Evolutionary conservation across 176 grass and related monocot genomes (phyloP).

Genomic region (Ananas comosus): DNA sequence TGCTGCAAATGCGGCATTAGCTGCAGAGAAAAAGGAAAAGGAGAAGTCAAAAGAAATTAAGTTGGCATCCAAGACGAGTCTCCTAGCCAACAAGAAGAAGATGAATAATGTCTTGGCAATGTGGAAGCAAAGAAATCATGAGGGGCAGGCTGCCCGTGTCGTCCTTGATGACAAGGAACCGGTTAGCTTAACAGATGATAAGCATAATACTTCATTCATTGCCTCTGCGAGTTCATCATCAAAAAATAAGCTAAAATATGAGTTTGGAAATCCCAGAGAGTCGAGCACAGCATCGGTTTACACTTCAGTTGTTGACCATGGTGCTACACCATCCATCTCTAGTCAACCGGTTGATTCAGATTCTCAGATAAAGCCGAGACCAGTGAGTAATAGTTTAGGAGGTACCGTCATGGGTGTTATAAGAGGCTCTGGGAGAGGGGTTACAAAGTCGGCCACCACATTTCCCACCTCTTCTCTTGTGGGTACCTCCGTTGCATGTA

Average conservation of each 20-base stretch:
- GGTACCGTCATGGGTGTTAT: conserved; percentile 74
- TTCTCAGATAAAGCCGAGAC: conserved; percentile 54
- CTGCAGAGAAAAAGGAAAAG: conserved; percentile 96
- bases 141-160: conserved; percentile 49
- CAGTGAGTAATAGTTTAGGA: conserved; percentile 50
- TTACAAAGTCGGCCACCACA: conserved; percentile 51
- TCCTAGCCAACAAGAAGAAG: conserved; percentile 96
- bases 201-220: conserved; percentile 28
- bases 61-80: conserved; percentile 67
- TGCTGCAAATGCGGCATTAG: conserved; percentile 78
- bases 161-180: conserved; percentile 56
- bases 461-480: conserved; percentile 35
- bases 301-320: conserved; percentile 39
- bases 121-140: conserved; percentile 99
- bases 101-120: conserved; percentile 97
- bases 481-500: conserved; percentile 16
- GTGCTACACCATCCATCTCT: conserved; percentile 15
- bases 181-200: conserved; percentile 32
- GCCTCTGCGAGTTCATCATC: conserved; percentile 23
- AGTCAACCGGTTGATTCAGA: conserved; percentile 28
- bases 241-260: conserved; percentile 51
- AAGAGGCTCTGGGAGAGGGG: conserved; percentile 74
- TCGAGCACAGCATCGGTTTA: conserved; percentile 19
- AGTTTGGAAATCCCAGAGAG: conserved; percentile 36
- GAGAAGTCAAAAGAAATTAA: conserved; percentile 92